Evolutionary conservation across 2,329 filamentous ascomycete species (phyloP).

Genomic region (Hymenoscyphus occultus): DNA sequence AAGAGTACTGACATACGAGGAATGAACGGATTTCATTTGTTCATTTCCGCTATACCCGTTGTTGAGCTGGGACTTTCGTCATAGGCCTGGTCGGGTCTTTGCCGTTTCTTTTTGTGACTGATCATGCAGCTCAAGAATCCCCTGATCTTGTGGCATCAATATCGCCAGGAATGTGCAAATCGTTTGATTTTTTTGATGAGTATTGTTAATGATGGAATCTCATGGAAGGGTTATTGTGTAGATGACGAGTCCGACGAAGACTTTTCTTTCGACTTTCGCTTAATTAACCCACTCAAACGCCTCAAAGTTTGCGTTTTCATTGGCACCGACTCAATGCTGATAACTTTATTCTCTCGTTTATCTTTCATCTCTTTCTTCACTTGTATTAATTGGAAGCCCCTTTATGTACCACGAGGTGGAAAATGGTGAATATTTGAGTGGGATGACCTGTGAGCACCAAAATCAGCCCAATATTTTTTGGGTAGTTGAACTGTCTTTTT

Average conservation of each 20-base stretch:
- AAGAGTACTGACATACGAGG: neutral
- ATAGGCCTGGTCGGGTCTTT: neutral
- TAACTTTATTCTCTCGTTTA: neutral
- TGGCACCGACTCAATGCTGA: neutral
- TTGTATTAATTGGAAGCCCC: slow-evolving; percentile 9
- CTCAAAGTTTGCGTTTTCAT: neutral
- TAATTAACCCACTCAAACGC: neutral
- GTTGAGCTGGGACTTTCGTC: neutral
- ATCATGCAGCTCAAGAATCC: neutral
- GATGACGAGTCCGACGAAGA: neutral
- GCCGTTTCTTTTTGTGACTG: neutral
- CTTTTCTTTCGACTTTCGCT: neutral
- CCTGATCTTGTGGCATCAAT: too few species aligned
- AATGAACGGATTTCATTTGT: neutral
- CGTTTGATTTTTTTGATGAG: slow-evolving; percentile 5
- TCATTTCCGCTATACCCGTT: neutral
- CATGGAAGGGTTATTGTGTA: neutral
- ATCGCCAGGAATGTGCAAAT: neutral
- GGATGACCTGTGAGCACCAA: neutral
- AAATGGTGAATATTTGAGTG: neutral
- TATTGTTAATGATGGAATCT: slow-evolving; percentile 8
- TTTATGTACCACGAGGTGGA: neutral
- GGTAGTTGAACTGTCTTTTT: neutral
- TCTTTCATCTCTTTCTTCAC: slow-evolving; percentile 1
- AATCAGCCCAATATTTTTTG: neutral